Evolutionary conservation across 2,329 filamentous ascomycete species (phyloP), one percentile per base, ranked within the genome.

Genomic region (Gremmenia infestans): DNA sequence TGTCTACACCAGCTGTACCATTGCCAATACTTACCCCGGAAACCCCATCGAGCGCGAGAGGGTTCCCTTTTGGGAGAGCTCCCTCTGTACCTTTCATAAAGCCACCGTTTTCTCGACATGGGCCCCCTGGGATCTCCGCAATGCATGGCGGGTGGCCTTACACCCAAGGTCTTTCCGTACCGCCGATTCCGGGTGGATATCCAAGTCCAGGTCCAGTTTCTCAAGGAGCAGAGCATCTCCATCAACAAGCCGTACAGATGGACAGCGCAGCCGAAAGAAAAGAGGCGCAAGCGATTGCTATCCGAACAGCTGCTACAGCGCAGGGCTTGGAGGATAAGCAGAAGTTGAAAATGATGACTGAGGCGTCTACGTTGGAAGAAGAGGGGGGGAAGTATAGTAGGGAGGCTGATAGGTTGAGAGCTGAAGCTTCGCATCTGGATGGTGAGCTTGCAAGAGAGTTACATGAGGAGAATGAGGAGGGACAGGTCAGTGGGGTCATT

Each of bases 381-480:
- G 61, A 65, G 42, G 62, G 60, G 0, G 62, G 58, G 32, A 60
- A 54, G 5, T 65, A 49, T 49, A 61, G 55, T 25, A 59, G 58
- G 17, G 65, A 68, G 23, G 64, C 58, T 0, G 58, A 62, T 28
- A 63, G 60, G 28, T 52, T 69, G 53, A 56, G 59, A 23, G 63
- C 60, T 14, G 65, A 68, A 48, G 65, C 58, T 32, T 35, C 50
- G 42, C 60, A 62, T 51, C 32, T 66, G 42, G 65, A 68, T 53
- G 42, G 19, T n/a, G 65, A 67, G 45, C 54, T 67, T 50, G 65
- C 65, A 2, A 63, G 62, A 35, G 63, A 59, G 40, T 23, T 66
- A 11, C 55, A 65, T 11, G 64, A 64, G 11, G 55, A 53, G 22
- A 48, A 43, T 50, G 35, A 22, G 22, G 28, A 53, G 23, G 40